Percentiles rank a stretch among this genome's conserved stretches.
Evolutionary conservation across 108 stramenopile species (phyloP).

Genomic region (Cyclotella choctawhatcheeana): DNA sequence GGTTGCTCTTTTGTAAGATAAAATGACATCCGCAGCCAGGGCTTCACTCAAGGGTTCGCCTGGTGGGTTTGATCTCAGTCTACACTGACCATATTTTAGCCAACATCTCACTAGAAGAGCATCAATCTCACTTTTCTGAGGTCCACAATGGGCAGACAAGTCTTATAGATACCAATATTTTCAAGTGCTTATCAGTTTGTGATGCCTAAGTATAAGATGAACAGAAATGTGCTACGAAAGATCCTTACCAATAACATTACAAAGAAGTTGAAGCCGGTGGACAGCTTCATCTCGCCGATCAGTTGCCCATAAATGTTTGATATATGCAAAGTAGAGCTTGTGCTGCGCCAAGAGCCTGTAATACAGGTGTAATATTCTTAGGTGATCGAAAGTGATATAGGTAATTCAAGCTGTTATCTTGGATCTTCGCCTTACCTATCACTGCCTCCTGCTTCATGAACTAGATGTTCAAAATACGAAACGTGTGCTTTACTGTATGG

Average conservation of each 20-base stretch:
- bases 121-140: conserved; percentile 33
- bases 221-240: not conserved
- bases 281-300: conserved; percentile 82
- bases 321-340: conserved; percentile 88
- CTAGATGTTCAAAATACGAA: conserved; percentile 61
- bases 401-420: too few relatives aligned
- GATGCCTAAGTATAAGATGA: too few relatives aligned
- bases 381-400: too few relatives aligned
- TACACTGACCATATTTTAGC: conserved; percentile 92
- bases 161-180: conserved; percentile 11
- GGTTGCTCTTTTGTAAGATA: conserved; percentile 82
- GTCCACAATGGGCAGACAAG: conserved; percentile 66
- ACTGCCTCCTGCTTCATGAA: conserved; percentile 68
- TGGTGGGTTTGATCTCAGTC: conserved; percentile 42
- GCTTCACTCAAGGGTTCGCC: conserved; percentile 40
- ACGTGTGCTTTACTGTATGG: conserved; percentile 62
- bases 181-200: not conserved
- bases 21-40: conserved; percentile 74
- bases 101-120: conserved; percentile 79
- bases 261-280: conserved; percentile 56
- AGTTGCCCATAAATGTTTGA: conserved; percentile 92
- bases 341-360: conserved; percentile 72
- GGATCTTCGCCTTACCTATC: conserved; percentile 52
- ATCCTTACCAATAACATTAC: conserved; percentile 64
- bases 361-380: not conserved